phyloP scores from a whole-genome alignment of 139 green algal genomes.

The Coelastrella sp. region DNA sequence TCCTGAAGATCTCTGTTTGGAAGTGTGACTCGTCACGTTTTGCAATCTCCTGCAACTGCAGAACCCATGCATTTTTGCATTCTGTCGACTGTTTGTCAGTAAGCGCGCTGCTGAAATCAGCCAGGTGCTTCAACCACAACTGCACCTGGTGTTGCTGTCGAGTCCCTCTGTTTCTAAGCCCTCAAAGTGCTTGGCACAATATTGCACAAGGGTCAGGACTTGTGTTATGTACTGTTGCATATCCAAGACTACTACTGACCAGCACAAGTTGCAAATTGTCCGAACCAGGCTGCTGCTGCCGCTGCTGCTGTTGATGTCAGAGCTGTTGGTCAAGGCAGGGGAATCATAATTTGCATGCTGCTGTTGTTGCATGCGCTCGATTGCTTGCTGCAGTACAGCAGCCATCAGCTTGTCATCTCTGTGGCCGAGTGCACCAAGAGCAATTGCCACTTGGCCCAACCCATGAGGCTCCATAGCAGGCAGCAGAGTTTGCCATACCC shows the following conservation, averaged over 20 bases:
- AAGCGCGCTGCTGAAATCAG: background rate
- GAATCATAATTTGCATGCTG: too few species aligned
- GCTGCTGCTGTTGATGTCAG: too few species aligned
- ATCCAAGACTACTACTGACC: constrained; percentile 1
- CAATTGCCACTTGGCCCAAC: background rate
- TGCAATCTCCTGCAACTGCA: background rate
- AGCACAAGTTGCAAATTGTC: constrained; percentile 18
- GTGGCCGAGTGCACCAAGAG: background rate
- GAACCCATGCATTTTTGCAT: background rate
- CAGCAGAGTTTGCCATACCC: background rate
- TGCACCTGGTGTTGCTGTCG: constrained; percentile 31
- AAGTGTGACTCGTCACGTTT: background rate
- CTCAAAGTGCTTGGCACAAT: background rate
- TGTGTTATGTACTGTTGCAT: background rate
- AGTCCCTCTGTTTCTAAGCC: too few species aligned
- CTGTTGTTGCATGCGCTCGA: too few species aligned
- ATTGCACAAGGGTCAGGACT: background rate
- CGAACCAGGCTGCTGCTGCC: too few species aligned
- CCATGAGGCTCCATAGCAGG: background rate
- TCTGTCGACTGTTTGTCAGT: background rate
- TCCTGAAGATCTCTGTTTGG: background rate
- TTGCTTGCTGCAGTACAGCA: too few species aligned
- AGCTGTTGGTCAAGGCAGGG: too few species aligned
- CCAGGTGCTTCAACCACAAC: constrained; percentile 20
- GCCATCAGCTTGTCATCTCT: too few species aligned